Base-by-base conservation (phyloP, 2,329 filamentous ascomycete species). In the Talaromyces sp. region DNA sequence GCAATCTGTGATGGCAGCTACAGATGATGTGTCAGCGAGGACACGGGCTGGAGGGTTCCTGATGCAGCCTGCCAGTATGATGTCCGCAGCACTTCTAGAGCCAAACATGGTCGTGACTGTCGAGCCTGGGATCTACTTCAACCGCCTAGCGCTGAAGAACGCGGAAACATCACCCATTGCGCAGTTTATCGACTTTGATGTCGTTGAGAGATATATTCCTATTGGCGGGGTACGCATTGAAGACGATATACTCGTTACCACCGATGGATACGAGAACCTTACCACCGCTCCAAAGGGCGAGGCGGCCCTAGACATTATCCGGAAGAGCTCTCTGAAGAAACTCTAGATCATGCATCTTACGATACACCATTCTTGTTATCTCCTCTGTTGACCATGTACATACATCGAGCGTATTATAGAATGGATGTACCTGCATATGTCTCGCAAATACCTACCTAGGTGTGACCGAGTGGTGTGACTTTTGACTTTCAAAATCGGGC, bases 281-380 rank as follows among this genome's bases (percentile, higher is more conserved):
- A 93, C 90, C 0, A 87, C 86, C 13, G 88, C 88, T 3, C 84
- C 87, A 5, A 93, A 92, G 75, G 88, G 90, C 64, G 82, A 88
- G 3, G 83, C 81, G 60, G 79, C 79, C 73, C 69, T 80, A 56
- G 73, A 76, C 57, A 75, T 79, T 54, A 79, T 81, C 67, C 73
- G 75, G 45, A 60, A 67, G 33, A 64, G 65, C 61, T 56, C 33
- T 54, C 7, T 33, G n/a, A 54, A 62, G 27, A 33, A 31, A 13
- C 27, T 45, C 24, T n/a, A 31, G 56, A 43, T 43, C 37, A 45
- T 33, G 56, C 27, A 1, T 14, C 39, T 49, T 11, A 49, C 14
- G 47, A 22, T 19, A 31, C 11, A 27, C 39, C 39, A 45, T 16
- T 11, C 19, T 45, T 33, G 3, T 33, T 45, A 14, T 24, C 22